Evolutionary conservation across 108 stramenopile genomes (phyloP), one percentile per base, ranked within the genome.

Genomic region (Tribonema minus): DNA sequence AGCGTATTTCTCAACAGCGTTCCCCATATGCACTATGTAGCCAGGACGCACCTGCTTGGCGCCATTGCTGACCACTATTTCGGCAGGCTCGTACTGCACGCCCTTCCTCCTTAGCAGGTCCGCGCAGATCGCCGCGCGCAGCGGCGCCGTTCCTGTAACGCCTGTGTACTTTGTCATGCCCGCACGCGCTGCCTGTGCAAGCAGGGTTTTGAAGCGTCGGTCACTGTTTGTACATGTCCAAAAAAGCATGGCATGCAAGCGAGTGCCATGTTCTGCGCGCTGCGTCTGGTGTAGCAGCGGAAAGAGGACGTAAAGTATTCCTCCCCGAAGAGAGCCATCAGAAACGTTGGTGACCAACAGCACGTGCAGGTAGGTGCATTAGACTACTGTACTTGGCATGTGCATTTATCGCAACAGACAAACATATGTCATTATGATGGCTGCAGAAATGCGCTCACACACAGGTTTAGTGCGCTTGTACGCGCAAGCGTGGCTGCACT

Each of bases 11-110:
- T n/a, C n/a, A n/a, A n/a, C n/a, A n/a, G n/a, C n/a, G n/a, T n/a
- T n/a, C n/a, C n/a, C n/a, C n/a, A n/a, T n/a, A 54, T 54, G 46
- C 46, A 54, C 46, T 54, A 54, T 54, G 20, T 20, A 54, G n/a
- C n/a, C n/a, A n/a, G n/a, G 9, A 20, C 46, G 20, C 46, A 54
- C 46, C 46, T 54, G 46, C 81, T 98, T 98, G 40, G 95, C 96
- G 40, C 96, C 96, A 84, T 98, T 96, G 7, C 91, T 90, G 3
- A 98, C 93, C 2, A 98, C 90, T 68, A 98, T 91, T 80, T 98
- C 91, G 30, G 60, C 60, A 0, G 92, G 87, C 36, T 89, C 63
- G 89, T 98, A 96, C 7, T 84, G 65, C 29, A 92, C 34, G 5
- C 88, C 80, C 79, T 98, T 98, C 37, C 97, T 88, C 58, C 68